A percentile compares a stretch with the other conserved stretches of the same genome.
Conservation (phyloP, 495 filamentous ascomycete species). For the Astrothelium macrocarpum region DNA sequence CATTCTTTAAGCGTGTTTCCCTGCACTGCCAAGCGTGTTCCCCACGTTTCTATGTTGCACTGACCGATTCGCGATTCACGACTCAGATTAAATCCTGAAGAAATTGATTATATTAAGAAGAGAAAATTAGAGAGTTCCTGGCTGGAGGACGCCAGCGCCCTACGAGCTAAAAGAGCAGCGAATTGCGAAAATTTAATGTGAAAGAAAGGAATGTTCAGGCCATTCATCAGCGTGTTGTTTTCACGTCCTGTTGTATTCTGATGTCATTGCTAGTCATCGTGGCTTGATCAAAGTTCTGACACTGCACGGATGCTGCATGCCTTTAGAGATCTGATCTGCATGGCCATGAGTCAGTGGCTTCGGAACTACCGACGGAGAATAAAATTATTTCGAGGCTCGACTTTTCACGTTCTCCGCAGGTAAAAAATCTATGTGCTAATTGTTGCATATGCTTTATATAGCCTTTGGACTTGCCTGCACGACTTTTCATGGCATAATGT, state of each 20-base stretch:
- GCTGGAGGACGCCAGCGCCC: background rate
- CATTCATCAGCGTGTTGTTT: background rate
- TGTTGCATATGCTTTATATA: too few species aligned
- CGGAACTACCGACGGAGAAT: too few species aligned
- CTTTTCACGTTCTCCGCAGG: too few species aligned
- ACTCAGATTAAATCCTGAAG: background rate
- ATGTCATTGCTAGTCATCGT: background rate
- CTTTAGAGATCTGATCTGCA: background rate
- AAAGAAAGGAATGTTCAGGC: background rate
- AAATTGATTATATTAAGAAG: background rate
- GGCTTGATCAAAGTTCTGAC: background rate
- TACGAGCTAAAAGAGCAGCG: background rate
- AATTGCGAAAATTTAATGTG: background rate
- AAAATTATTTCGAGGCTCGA: too few species aligned
- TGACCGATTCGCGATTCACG: background rate
- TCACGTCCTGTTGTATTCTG: background rate
- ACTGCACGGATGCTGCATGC: background rate
- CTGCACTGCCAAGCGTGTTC: background rate
- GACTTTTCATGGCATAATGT: too few species aligned
- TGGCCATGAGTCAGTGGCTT: background rate
- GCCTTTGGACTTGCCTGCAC: too few species aligned
- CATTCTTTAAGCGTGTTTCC: background rate
- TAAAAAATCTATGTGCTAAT: too few species aligned
- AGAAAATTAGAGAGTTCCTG: too few species aligned
- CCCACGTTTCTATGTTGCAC: too few species aligned